Evolutionary conservation across 768 basidiomycete species (phyloP).

Genomic region (Lyophyllum semitale): DNA sequence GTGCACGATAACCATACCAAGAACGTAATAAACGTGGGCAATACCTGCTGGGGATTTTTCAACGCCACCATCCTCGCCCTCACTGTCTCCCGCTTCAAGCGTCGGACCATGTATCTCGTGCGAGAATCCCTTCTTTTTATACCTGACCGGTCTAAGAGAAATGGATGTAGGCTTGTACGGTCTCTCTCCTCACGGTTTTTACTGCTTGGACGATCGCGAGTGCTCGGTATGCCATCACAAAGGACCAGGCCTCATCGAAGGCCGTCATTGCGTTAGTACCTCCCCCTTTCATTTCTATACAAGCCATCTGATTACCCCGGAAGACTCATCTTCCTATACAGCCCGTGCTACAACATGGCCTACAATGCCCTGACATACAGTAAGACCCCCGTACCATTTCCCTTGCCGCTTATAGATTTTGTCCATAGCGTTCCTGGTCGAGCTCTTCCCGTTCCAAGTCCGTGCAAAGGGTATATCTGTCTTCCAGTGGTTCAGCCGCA

Average conservation of each 20-base stretch:
- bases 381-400: constrained; percentile 7
- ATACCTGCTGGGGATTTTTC: constrained; percentile 56
- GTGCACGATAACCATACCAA: constrained; percentile 50
- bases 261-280: constrained; percentile 49
- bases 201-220: constrained; percentile 59
- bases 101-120: constrained; percentile 52
- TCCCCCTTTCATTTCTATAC: background rate
- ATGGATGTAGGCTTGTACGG: constrained; percentile 51
- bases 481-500: constrained; percentile 59
- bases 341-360: constrained; percentile 55
- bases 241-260: constrained; percentile 44
- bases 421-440: constrained; percentile 58
- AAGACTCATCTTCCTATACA: constrained; percentile 60
- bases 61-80: constrained; percentile 55
- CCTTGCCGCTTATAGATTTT: constrained; percentile 37
- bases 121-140: constrained; percentile 16
- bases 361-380: constrained; percentile 61
- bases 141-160: too few relatives aligned
- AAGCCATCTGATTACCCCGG: background rate
- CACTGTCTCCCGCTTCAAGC: constrained; percentile 45
- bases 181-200: constrained; percentile 48
- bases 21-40: constrained; percentile 58
- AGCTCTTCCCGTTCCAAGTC: constrained; percentile 65
- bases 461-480: constrained; percentile 63
- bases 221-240: constrained; percentile 43